phyloP scores from a whole-genome alignment of 1,139 yeast genomes.

The Scheffersomyces insectosa region DNA sequence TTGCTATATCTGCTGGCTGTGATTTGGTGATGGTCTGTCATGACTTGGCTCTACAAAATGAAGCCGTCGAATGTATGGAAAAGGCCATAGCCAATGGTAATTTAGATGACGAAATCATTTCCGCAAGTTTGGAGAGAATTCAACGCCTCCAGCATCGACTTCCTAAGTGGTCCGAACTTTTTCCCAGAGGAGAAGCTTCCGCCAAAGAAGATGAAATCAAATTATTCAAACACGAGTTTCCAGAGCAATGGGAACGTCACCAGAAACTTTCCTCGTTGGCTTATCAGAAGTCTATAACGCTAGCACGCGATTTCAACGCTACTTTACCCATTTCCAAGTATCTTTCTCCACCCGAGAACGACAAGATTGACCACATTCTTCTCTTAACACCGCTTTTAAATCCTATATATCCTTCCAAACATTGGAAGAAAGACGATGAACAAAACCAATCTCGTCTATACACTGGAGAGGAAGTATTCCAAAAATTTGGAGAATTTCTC shows the following conservation, averaged over 20 bases:
- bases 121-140: constrained; percentile 45
- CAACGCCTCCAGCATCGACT: constrained; percentile 43
- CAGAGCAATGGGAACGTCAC: constrained; percentile 45
- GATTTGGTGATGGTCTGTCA: constrained; percentile 68
- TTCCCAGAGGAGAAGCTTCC: constrained; percentile 38
- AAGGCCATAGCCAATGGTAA: constrained; percentile 57
- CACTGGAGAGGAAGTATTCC: constrained; percentile 61
- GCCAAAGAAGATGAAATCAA: constrained; percentile 24
- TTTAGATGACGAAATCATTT: constrained; percentile 48
- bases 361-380: constrained; percentile 37
- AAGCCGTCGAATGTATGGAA: constrained; percentile 55
- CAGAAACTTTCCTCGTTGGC: constrained; percentile 46
- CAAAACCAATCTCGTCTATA: constrained; percentile 26
- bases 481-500: constrained; percentile 45
- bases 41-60: constrained; percentile 55
- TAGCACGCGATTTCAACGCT: constrained; percentile 56
- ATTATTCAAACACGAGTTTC: constrained; percentile 28
- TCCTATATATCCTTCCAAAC: constrained; percentile 36
- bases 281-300: constrained; percentile 55
- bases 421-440: constrained; percentile 1
- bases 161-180: constrained; percentile 51
- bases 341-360: constrained; percentile 24
- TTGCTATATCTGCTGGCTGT: constrained; percentile 66
- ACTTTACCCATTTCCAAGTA: constrained; percentile 53
- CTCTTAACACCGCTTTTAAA: constrained; percentile 54